Base-by-base conservation (phyloP, 192 early-diverging fungal species). In the Chytriomyces sp. region DNA sequence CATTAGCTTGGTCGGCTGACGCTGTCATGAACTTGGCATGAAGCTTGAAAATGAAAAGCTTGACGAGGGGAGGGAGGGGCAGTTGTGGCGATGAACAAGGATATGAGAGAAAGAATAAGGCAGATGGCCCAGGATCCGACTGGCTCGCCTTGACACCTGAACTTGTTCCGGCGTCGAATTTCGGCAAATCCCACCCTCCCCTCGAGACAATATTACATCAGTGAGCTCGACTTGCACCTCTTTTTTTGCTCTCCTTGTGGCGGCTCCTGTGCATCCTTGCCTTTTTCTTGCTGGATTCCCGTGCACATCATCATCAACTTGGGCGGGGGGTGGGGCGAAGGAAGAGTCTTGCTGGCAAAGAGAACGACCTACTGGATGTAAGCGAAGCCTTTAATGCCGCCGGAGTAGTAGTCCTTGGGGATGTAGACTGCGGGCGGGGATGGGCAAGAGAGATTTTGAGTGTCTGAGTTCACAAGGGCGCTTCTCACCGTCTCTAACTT, bases 281-380 rank as follows among this genome's bases (percentile, higher is more conserved):
- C 34, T 60, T 60, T 12, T 12, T 61, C 36, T 61, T 61, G 33
- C 59, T n/a, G n/a, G n/a, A n/a, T n/a, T n/a, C n/a, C 17, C 17
- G 36, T 17, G 28, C 7, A 17, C 36, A 17, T 26, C 17, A 22
- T 49, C 44, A 0, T n/a, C 14, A 14, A 2, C 44, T 49, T 49
- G 44, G 0, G 22, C 17, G 44, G 22, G 17, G 22, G 44, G 44
- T n/a, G 44, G 56, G 44, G 22, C 44, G 44, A 22, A 22, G 2
- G 44, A 49, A 22, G 12, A 49, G 44, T 49, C 22, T 49, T 12
- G 44, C 17, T 14, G 44, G 1, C 3, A 30, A n/a, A 30, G 32
- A 69, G 26, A n/a, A 49, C 17, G 44, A 79, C 74, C 26, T 63
- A 81, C 82, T 82, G 78, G 61, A 82, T 77, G 73, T 82, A 82